A percentile compares a stretch with the other conserved stretches of the same genome.
phyloP scores from a whole-genome alignment of 1,139 yeast genomes.

The Protomyces pachydermus region DNA sequence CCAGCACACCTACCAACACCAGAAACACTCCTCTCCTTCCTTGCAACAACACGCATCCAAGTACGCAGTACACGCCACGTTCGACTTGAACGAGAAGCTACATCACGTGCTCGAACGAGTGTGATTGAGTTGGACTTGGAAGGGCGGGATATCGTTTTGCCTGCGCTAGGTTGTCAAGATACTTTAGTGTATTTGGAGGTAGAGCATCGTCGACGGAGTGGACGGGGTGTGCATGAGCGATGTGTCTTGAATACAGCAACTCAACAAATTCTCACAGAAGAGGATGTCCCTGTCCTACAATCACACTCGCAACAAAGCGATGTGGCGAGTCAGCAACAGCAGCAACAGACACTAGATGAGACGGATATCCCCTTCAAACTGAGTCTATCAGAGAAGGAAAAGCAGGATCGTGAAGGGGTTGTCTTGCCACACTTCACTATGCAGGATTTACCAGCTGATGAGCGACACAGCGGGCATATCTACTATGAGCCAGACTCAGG shows the following conservation, averaged over 20 bases:
- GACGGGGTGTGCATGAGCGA: constrained; percentile 11
- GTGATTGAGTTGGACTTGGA: constrained; percentile 6
- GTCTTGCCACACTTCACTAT: constrained; percentile 86
- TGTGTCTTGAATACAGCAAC: constrained; percentile 5
- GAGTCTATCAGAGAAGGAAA: constrained; percentile 67
- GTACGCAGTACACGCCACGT: constrained; percentile 11
- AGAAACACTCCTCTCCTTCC: constrained; percentile 16
- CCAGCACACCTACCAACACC: constrained; percentile 19
- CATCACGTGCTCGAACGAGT: constrained; percentile 4
- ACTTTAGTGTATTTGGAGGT: neutral
- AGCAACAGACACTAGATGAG: neutral
- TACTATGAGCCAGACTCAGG: constrained; percentile 83
- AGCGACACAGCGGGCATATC: constrained; percentile 59
- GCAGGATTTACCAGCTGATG: constrained; percentile 53
- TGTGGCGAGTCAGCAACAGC: neutral
- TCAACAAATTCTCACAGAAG: neutral
- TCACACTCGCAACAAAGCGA: neutral
- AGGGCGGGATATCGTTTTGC: constrained; percentile 9
- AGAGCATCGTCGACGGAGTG: constrained; percentile 21
- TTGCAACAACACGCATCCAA: constrained; percentile 22
- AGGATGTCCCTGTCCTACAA: neutral
- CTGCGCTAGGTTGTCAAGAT: constrained; percentile 2
- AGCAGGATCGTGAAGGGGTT: constrained; percentile 71
- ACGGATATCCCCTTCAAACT: constrained; percentile 59
- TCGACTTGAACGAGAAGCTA: constrained; percentile 13